Conservation (phyloP, 768 basidiomycete genomes). For the Leccinum pellstonianum region DNA sequence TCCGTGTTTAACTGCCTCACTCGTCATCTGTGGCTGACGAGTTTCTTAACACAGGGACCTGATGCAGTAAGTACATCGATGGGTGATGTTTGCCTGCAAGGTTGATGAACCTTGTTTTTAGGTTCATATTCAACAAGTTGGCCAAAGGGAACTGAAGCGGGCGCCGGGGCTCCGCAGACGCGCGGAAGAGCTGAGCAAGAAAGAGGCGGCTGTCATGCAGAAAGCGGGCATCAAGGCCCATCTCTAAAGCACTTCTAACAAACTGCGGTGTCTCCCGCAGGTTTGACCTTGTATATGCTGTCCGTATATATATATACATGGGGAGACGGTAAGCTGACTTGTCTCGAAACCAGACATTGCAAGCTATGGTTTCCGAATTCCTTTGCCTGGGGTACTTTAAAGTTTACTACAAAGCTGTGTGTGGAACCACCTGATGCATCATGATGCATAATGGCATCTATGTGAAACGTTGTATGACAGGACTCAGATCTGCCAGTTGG, state of each 20-base stretch:
- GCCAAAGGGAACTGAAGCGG: slow-evolving; percentile 82
- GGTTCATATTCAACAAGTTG: slow-evolving; percentile 96
- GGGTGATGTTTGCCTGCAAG: neutral
- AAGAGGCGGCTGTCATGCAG: slow-evolving; percentile 57
- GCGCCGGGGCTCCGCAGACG: slow-evolving; percentile 59
- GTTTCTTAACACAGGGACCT: slow-evolving; percentile 53
- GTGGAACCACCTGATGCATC: too few relatives aligned
- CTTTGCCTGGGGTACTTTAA: neutral
- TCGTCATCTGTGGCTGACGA: slow-evolving; percentile 5
- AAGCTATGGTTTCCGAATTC: too few relatives aligned
- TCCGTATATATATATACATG: neutral
- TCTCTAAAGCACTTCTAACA: slow-evolving; percentile 35
- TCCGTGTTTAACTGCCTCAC: slow-evolving; percentile 36
- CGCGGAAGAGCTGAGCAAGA: slow-evolving; percentile 53
- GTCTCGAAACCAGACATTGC: too few relatives aligned
- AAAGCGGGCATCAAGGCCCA: slow-evolving; percentile 61
- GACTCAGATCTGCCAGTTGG: neutral
- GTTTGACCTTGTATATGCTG: neutral
- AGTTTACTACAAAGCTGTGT: too few relatives aligned
- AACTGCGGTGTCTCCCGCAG: neutral
- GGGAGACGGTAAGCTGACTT: neutral
- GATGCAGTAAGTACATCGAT: slow-evolving; percentile 56
- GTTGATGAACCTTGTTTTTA: slow-evolving; percentile 31
- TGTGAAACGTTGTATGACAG: too few relatives aligned
- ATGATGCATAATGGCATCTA: too few relatives aligned